Percentiles rank a stretch among this genome's conserved stretches.
These are phyloP conservation scores for Anthracocystis setariae DNA, from an alignment of 1,284 basidiomycete species.

Conservation along the genomic window DNA sequence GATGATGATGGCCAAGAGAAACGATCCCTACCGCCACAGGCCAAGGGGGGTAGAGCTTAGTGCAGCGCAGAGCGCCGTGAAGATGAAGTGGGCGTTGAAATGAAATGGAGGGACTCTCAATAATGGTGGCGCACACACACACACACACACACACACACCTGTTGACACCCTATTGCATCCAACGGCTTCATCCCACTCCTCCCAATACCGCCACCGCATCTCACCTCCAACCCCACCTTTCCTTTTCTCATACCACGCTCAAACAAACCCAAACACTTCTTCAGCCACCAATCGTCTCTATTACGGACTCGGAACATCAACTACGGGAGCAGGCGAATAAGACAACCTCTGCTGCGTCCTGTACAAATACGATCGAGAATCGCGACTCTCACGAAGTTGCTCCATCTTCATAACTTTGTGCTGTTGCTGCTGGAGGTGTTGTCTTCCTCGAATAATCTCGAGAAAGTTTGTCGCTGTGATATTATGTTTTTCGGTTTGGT, in stretches of 20 bases:
- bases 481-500: constrained; percentile 5
- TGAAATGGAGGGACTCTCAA: background rate
- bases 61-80: background rate
- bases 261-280: too few species aligned
- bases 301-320: too few species aligned
- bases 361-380: too few species aligned
- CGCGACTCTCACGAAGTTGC: background rate
- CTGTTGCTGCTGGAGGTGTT: background rate
- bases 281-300: too few species aligned
- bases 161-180: too few species aligned
- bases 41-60: background rate
- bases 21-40: background rate
- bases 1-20: background rate
- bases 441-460: background rate
- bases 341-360: background rate
- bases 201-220: too few species aligned
- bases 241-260: too few species aligned
- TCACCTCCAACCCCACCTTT: too few species aligned
- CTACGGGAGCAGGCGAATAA: too few species aligned
- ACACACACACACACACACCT: too few species aligned
- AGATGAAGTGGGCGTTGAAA: background rate
- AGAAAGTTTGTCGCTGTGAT: background rate
- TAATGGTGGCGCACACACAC: too few species aligned
- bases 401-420: background rate
- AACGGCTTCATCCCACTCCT: too few species aligned